Conservation (phyloP, 441 rosid genomes). For the Isatis lusitanica region DNA sequence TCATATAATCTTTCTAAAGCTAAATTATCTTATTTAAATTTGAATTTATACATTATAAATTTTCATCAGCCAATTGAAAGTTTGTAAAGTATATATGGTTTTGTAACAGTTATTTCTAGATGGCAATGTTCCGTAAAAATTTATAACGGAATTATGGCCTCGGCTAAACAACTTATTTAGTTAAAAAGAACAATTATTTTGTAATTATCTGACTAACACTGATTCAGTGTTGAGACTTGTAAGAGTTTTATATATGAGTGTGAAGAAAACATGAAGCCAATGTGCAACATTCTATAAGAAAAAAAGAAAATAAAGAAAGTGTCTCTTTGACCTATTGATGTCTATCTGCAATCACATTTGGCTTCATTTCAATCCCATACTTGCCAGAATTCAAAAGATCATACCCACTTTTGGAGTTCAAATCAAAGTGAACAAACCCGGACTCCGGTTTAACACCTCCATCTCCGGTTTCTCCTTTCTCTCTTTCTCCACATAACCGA, state of each 20-base stretch:
- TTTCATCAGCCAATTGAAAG: too few relatives aligned
- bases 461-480: conserved; percentile 31
- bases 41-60: too few relatives aligned
- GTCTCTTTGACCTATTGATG: conserved; percentile 28
- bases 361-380: conserved; percentile 46
- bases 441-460: conserved; percentile 39
- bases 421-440: conserved; percentile 47
- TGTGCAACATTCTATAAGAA: conserved; percentile 24
- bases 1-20: too few relatives aligned
- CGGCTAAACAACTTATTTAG: too few relatives aligned
- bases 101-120: too few relatives aligned
- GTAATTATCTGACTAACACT: neutral
- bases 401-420: conserved; percentile 52
- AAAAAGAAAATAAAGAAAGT: neutral
- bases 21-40: too few relatives aligned
- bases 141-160: too few relatives aligned
- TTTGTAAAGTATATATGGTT: too few relatives aligned
- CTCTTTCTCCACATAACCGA: conserved; percentile 18
- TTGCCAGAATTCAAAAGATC: conserved; percentile 44
- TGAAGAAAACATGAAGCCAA: conserved; percentile 27
- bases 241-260: neutral
- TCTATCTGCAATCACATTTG: conserved; percentile 40
- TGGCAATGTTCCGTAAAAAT: too few relatives aligned
- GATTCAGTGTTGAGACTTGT: neutral
- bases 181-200: neutral